A percentile compares a stretch with the other conserved stretches of the same genome.
phyloP scores from a whole-genome alignment of 2,329 filamentous ascomycete genomes.

The Onygenales sp. region DNA sequence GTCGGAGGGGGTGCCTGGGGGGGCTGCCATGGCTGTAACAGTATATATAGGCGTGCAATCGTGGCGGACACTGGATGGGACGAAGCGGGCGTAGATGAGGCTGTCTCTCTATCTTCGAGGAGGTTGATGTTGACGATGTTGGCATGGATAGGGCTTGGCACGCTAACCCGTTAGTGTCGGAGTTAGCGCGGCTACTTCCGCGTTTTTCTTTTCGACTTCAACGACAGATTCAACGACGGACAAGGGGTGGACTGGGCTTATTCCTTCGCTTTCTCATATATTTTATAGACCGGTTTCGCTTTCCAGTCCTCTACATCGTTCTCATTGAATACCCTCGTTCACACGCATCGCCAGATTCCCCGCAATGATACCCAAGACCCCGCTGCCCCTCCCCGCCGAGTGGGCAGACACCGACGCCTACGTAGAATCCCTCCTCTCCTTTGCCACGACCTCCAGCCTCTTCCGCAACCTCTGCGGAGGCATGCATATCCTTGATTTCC shows the following conservation, averaged over 20 bases:
- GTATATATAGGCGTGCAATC: background rate
- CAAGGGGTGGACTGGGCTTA: conserved; percentile 4
- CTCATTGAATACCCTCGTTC: background rate
- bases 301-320: background rate
- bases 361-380: conserved; percentile 38
- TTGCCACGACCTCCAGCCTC: conserved; percentile 62
- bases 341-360: background rate
- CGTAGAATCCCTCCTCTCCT: conserved; percentile 65
- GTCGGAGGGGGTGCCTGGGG: conserved; percentile 20
- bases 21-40: conserved; percentile 18
- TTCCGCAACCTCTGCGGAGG: conserved; percentile 89
- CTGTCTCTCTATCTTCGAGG: background rate
- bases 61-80: too few species aligned
- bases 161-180: too few species aligned
- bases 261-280: too few species aligned
- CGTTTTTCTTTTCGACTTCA: too few species aligned
- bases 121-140: background rate
- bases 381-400: conserved; percentile 59
- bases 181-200: too few species aligned
- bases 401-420: conserved; percentile 69
- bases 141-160: background rate
- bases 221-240: too few species aligned
- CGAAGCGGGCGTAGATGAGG: too few species aligned
- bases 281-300: background rate
- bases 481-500: conserved; percentile 95